Conservation (phyloP, 805 yeast species). For the Metschnikowia kunwiensis region DNA sequence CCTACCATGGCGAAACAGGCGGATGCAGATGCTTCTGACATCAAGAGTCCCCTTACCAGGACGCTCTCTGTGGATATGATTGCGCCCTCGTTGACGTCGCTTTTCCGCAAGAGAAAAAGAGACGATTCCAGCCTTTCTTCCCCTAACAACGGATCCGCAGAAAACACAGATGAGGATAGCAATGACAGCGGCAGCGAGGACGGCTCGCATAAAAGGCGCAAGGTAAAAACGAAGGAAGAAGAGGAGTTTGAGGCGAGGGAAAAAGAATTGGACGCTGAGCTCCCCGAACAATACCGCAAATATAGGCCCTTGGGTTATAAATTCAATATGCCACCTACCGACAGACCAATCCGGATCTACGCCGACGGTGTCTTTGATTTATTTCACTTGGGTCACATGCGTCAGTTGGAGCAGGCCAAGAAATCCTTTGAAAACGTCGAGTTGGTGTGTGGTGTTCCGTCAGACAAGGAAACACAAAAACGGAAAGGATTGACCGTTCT, state of each 20-base stretch:
- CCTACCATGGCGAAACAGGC: slow-evolving; percentile 8
- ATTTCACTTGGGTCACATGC: slow-evolving; percentile 97
- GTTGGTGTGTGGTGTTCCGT: slow-evolving; percentile 88
- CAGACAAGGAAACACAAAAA: slow-evolving; percentile 86
- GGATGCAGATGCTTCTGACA: slow-evolving; percentile 10
- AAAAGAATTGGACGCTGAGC: slow-evolving; percentile 53
- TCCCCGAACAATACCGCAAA: slow-evolving; percentile 69
- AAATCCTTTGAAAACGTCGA: slow-evolving; percentile 82
- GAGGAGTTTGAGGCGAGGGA: slow-evolving; percentile 48
- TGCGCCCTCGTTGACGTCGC: slow-evolving; percentile 35
- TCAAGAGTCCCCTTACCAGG: slow-evolving; percentile 24
- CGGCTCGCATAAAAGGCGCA: slow-evolving; percentile 20
- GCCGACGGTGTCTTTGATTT: slow-evolving; percentile 98
- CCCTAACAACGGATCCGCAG: slow-evolving; percentile 10
- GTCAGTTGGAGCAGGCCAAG: slow-evolving; percentile 94
- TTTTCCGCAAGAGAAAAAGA: slow-evolving; percentile 22
- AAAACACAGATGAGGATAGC: slow-evolving; percentile 10
- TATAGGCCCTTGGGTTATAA: slow-evolving; percentile 77
- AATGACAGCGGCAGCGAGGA: slow-evolving; percentile 9
- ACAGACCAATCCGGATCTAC: slow-evolving; percentile 86
- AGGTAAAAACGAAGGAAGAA: slow-evolving; percentile 25
- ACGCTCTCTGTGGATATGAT: slow-evolving; percentile 41
- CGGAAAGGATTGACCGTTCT: slow-evolving; percentile 92
- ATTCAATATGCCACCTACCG: slow-evolving; percentile 79
- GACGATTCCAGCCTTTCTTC: slow-evolving; percentile 14